Base-by-base conservation (phyloP, 78 protist genomes). In the Blattamonas nauphoetae region DNA sequence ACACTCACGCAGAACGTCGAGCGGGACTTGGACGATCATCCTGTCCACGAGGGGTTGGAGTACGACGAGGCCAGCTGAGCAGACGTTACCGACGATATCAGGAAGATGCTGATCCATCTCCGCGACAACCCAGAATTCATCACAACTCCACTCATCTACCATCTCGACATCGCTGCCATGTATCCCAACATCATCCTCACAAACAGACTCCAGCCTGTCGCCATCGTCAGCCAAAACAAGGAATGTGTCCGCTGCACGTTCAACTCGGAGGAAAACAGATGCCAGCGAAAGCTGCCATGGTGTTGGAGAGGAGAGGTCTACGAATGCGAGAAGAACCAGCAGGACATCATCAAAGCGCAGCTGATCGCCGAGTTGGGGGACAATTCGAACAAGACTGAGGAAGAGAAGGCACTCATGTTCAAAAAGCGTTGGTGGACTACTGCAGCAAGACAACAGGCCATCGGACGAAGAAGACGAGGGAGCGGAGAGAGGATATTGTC, bases 111-210 rank as follows among this genome's bases (percentile, higher is more conserved):
- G 2, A 44, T 3, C 5, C 91, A 3, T 0, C 89, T 98, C 32
- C 38, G 86, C 3, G 94, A 88, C 21, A 2, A 5, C 1, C 97
- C 96, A 3, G 87, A 85, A 1, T 91, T 96, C 1, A 0, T 1
- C 1, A 96, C 94, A 64, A 5, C 34, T 0, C 99, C 99, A 35
- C 41, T 92, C 42, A 97, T 98, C 81, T 96, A 94, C 78, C 99
- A 98, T 86, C 71, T 98, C 44, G 99, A 98, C 87, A 99, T 98
- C 0, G 92, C 91, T 2, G 99, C 99, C 1, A 98, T 98, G 99
- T 98, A 98, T 91, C 99, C 99, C 41, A 98, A 98, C 93, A 98
- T 98, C 91, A 98, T 98, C 81, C 88, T 98, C 45, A 98, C 99
- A 11, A 98, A 98, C 84, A 91, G 99, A 6, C 94, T 98, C 3